Evolutionary conservation across 768 basidiomycete species (phyloP).

Genomic region (Lyophyllum decastes): DNA sequence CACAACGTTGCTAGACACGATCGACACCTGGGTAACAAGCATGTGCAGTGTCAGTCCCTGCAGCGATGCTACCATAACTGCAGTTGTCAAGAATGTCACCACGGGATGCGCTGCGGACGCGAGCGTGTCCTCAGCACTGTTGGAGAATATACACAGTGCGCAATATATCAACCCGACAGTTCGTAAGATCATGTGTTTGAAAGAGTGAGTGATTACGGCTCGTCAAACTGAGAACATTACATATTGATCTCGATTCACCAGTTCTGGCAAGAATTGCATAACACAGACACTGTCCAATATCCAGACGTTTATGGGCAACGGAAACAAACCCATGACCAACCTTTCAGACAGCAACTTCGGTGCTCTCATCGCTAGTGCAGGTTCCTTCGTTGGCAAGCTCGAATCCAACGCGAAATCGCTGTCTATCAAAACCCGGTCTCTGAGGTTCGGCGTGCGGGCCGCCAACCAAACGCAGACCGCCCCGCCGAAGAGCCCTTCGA

Average conservation of each 20-base stretch:
- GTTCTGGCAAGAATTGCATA: slow-evolving; percentile 8
- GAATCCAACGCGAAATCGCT: background rate
- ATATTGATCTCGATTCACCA: background rate
- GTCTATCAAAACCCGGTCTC: background rate
- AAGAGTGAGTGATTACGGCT: slow-evolving; percentile 1
- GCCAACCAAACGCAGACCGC: background rate
- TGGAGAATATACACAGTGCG: slow-evolving; percentile 9
- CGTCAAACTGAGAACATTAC: no score
- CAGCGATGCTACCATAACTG: slow-evolving; percentile 8
- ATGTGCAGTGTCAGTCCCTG: slow-evolving; percentile 10
- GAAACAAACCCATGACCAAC: background rate
- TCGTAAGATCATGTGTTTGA: slow-evolving; percentile 10
- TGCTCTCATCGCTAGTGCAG: slow-evolving; percentile 4
- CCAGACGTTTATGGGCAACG: background rate
- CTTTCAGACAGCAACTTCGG: slow-evolving; percentile 13
- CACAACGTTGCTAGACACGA: background rate
- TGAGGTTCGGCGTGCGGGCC: background rate
- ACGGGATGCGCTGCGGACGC: slow-evolving; percentile 8
- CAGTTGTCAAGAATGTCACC: slow-evolving; percentile 9
- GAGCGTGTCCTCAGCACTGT: slow-evolving; percentile 9
- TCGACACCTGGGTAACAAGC: slow-evolving; percentile 4
- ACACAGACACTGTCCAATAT: slow-evolving; percentile 5
- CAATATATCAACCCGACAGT: slow-evolving; percentile 9
- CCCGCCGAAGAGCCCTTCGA: background rate
- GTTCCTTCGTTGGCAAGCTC: slow-evolving; percentile 7